A percentile compares a stretch with the other conserved stretches of the same genome.
These are phyloP conservation scores for Letharia lupina DNA, from an alignment of 495 filamentous ascomycete species.

Conservation along the genomic window DNA sequence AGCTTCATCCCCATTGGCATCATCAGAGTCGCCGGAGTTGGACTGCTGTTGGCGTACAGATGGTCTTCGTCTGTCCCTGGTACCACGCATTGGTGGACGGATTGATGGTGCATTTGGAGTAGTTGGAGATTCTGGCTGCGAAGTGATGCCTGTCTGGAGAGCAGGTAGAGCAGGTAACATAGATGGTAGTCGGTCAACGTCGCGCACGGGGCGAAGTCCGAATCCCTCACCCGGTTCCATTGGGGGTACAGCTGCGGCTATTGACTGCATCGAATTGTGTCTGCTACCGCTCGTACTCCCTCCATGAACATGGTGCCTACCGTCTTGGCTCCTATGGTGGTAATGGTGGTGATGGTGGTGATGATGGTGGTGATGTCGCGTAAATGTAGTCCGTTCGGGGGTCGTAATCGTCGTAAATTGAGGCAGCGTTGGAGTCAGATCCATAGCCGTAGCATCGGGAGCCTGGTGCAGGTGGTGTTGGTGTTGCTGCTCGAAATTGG, in stretches of 20 bases:
- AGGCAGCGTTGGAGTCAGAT: slow-evolving; percentile 56
- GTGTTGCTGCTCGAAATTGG: slow-evolving; percentile 28
- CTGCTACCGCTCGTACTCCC: slow-evolving; percentile 29
- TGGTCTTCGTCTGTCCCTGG: slow-evolving; percentile 50
- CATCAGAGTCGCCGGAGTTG: slow-evolving; percentile 77
- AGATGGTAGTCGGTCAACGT: slow-evolving; percentile 67
- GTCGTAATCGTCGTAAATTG: slow-evolving; percentile 65
- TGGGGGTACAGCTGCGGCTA: slow-evolving; percentile 58
- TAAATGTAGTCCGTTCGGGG: slow-evolving; percentile 62
- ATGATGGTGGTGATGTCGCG: slow-evolving; percentile 38
- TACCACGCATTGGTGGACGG: slow-evolving; percentile 37
- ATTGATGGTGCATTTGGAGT: slow-evolving; percentile 68
- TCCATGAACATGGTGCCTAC: slow-evolving; percentile 36
- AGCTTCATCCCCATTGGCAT: slow-evolving; percentile 65
- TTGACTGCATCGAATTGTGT: slow-evolving; percentile 54
- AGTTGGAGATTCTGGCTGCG: slow-evolving; percentile 88
- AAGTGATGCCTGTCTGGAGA: slow-evolving; percentile 60
- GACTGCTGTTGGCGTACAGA: slow-evolving; percentile 84
- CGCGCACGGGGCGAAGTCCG: slow-evolving; percentile 69
- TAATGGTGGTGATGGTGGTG: slow-evolving; percentile 50
- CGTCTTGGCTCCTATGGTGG: slow-evolving; percentile 53
- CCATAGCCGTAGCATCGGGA: slow-evolving; percentile 44
- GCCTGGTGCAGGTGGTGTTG: slow-evolving; percentile 31
- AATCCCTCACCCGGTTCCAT: slow-evolving; percentile 72
- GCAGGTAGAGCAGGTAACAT: slow-evolving; percentile 55